A percentile compares a stretch with the other conserved stretches of the same genome.
These are phyloP conservation scores for Lactifluus pinguis DNA, from an alignment of 768 basidiomycete species.

Conservation along the genomic window DNA sequence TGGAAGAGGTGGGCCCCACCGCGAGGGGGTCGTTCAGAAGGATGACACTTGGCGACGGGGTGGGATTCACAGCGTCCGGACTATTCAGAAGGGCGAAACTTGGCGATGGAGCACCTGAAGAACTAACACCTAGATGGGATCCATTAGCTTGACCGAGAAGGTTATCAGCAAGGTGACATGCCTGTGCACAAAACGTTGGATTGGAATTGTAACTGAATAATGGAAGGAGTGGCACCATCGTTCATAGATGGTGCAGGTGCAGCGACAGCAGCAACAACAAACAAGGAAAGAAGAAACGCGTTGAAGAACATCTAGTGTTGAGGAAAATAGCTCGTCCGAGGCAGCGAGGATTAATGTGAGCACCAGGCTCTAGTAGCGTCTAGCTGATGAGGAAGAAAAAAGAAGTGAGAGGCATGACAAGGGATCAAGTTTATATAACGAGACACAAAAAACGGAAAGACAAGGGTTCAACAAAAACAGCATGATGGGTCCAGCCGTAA, in stretches of 20 bases:
- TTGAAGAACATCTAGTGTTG: constrained; percentile 5
- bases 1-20: not conserved
- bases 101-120: not conserved
- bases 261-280: constrained; percentile 3
- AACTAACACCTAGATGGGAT: not conserved
- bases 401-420: not conserved
- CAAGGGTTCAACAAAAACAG: not conserved
- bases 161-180: not conserved
- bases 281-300: not conserved
- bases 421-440: not conserved
- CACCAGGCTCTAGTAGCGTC: constrained; percentile 16
- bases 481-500: not conserved
- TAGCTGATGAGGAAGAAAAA: not conserved
- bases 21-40: constrained; percentile 7
- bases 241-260: constrained; percentile 8
- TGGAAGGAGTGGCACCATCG: not conserved
- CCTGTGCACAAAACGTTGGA: constrained; percentile 4
- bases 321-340: not conserved
- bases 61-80: not conserved
- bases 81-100: constrained; percentile 9
- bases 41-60: constrained; percentile 1
- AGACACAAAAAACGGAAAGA: not conserved
- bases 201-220: not conserved
- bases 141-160: not conserved
- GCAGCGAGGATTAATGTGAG: not conserved